A percentile compares a stretch with the other conserved stretches of the same genome.
Conservation (phyloP, 2,329 filamentous ascomycete species). For the Phialophora tarda region DNA sequence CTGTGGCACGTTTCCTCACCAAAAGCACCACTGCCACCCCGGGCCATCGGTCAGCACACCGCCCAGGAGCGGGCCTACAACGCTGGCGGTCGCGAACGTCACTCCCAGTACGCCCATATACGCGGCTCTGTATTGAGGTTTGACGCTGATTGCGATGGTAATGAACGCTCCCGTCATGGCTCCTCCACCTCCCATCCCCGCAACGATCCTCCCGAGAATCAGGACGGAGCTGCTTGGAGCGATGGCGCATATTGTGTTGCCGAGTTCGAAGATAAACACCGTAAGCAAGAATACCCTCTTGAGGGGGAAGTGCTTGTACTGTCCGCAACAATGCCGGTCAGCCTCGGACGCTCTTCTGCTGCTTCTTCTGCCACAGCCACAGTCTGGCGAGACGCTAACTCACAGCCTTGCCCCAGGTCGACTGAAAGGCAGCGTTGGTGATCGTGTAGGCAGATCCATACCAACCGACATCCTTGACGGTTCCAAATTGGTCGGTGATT, state of each 20-base stretch:
- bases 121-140: constrained; percentile 40
- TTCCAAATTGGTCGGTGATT: constrained; percentile 45
- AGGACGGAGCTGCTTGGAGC: constrained; percentile 48
- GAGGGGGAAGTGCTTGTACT: constrained; percentile 50
- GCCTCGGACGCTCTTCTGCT: neutral
- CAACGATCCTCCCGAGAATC: constrained; percentile 52
- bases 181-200: constrained; percentile 49
- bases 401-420: constrained; percentile 60
- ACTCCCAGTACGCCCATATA: constrained; percentile 35
- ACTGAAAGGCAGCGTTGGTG: constrained; percentile 57
- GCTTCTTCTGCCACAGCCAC: neutral
- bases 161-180: constrained; percentile 47
- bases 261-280: constrained; percentile 51
- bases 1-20: neutral
- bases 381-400: constrained; percentile 48
- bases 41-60: constrained; percentile 49
- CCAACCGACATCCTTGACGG: constrained; percentile 46
- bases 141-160: constrained; percentile 40
- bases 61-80: constrained; percentile 50
- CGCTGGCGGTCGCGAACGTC: constrained; percentile 45
- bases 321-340: neutral
- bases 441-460: constrained; percentile 51
- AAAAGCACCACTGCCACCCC: constrained; percentile 42
- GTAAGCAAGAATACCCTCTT: constrained; percentile 52
- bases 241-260: constrained; percentile 48